Conservation (phyloP, 1,284 basidiomycete species). For the Pascua guehoae region DNA sequence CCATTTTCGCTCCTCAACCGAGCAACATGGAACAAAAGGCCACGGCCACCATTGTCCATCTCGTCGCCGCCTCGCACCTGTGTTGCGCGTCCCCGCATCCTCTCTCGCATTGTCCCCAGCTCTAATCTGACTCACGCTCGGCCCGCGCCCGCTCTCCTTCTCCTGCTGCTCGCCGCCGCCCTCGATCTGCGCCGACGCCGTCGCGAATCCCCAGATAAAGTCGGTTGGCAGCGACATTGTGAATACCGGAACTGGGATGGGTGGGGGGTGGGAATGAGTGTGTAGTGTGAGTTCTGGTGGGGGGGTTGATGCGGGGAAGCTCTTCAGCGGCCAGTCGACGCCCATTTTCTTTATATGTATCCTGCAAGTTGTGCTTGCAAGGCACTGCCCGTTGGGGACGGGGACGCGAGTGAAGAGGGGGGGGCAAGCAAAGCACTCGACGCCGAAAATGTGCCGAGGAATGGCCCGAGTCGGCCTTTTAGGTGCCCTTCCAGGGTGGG, state of each 20-base stretch:
- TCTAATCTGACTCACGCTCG: slow-evolving; percentile 19
- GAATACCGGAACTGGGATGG: too few species aligned
- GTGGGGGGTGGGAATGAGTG: slow-evolving; percentile 2
- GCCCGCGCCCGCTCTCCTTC: slow-evolving; percentile 26
- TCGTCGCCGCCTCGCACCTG: too few species aligned
- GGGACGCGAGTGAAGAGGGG: too few species aligned
- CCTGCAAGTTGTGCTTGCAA: neutral
- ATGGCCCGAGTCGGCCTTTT: too few species aligned
- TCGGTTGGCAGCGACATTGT: slow-evolving; percentile 36
- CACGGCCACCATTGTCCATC: too few species aligned
- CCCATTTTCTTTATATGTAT: neutral
- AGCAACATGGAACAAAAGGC: too few species aligned
- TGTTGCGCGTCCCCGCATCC: too few species aligned
- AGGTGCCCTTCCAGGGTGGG: too few species aligned
- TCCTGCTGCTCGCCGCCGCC: slow-evolving; percentile 24
- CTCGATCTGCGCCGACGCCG: slow-evolving; percentile 53
- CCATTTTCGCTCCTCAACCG: neutral
- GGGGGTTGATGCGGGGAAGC: neutral
- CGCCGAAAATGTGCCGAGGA: too few species aligned
- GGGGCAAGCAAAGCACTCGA: too few species aligned
- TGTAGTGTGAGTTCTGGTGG: neutral
- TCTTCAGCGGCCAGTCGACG: too few species aligned
- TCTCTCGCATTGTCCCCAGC: neutral
- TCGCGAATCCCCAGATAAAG: slow-evolving; percentile 71
- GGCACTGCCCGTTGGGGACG: neutral